Evolutionary conservation across 148 eudicot species (phyloP).

Genomic region (Euryodendron excelsum): DNA sequence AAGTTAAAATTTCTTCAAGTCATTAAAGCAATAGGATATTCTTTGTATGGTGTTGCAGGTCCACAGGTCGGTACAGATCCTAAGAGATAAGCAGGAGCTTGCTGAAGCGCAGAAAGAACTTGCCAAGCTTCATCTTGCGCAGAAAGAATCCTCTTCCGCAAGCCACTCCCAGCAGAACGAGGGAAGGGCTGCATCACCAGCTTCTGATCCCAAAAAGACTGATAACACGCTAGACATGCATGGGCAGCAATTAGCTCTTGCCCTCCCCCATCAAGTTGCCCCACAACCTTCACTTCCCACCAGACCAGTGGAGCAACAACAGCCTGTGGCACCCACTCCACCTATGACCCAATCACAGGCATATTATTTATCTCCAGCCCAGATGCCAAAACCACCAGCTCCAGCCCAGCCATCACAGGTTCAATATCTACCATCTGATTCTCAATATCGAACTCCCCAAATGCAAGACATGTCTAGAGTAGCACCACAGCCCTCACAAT

Average conservation of each 20-base stretch:
- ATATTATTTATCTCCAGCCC: conserved; percentile 57
- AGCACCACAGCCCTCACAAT: conserved; percentile 48
- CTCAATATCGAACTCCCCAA: conserved; percentile 49
- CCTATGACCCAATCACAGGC: conserved; percentile 44
- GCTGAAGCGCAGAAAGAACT: conserved; percentile 95
- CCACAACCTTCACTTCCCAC: conserved; percentile 45
- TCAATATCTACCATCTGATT: conserved; percentile 56
- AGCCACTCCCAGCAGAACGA: conserved; percentile 43
- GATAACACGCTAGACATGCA: conserved; percentile 60
- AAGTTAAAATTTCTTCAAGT: conserved; percentile 2
- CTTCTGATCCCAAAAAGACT: conserved; percentile 44
- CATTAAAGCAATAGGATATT: conserved; percentile 5
- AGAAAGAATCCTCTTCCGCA: conserved; percentile 62
- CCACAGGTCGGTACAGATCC: conserved; percentile 90
- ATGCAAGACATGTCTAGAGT: conserved; percentile 28
- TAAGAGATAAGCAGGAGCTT: conserved; percentile 96
- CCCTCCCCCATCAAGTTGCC: conserved; percentile 58
- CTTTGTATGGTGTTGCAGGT: conserved; percentile 45
- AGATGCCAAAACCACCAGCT: conserved; percentile 42
- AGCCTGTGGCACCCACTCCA: conserved; percentile 42
- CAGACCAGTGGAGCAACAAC: conserved; percentile 40
- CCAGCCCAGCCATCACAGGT: conserved; percentile 46
- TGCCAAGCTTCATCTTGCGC: conserved; percentile 89
- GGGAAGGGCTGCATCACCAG: conserved; percentile 51
- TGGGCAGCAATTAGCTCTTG: conserved; percentile 77